A percentile compares a stretch with the other conserved stretches of the same genome.
These are phyloP conservation scores for Zoysia matrella DNA, from an alignment of 202 grass and related monocot species.

Conservation along the genomic window DNA sequence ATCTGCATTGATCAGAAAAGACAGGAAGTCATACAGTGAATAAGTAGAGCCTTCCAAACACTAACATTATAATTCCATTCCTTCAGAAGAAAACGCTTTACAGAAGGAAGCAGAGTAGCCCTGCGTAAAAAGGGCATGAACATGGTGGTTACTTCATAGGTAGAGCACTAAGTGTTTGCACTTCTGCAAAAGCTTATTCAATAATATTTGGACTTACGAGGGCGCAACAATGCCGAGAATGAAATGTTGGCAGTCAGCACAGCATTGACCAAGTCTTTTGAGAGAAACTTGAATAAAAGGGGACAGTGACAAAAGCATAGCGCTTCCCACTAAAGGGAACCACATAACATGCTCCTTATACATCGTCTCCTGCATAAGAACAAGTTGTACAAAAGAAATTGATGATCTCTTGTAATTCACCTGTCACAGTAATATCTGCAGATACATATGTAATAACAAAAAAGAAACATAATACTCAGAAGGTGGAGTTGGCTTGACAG, in stretches of 20 bases:
- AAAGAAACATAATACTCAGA: slow-evolving; percentile 45
- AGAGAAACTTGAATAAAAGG: slow-evolving; percentile 24
- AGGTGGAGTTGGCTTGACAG: slow-evolving; percentile 81
- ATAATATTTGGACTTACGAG: slow-evolving; percentile 54
- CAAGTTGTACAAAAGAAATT: slow-evolving; percentile 14
- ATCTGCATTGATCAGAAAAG: too few relatives aligned
- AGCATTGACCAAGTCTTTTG: too few relatives aligned
- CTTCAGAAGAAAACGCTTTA: too few relatives aligned
- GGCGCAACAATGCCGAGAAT: slow-evolving; percentile 87
- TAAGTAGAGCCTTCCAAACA: too few relatives aligned
- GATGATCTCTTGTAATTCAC: background rate
- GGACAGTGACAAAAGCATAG: slow-evolving; percentile 89
- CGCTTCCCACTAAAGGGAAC: slow-evolving; percentile 93
- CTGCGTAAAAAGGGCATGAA: too few relatives aligned
- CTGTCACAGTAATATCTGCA: background rate
- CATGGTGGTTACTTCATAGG: background rate
- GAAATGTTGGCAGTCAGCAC: slow-evolving; percentile 79
- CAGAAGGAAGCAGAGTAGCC: too few relatives aligned
- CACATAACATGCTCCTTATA: slow-evolving; percentile 97
- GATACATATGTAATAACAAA: slow-evolving; percentile 5
- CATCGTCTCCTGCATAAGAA: slow-evolving; percentile 80
- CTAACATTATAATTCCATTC: too few relatives aligned
- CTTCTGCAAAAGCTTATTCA: background rate
- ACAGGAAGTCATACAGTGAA: too few relatives aligned
- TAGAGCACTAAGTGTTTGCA: background rate